Base-by-base conservation (phyloP, 768 basidiomycete species). In the Naganishia kalamii region DNA sequence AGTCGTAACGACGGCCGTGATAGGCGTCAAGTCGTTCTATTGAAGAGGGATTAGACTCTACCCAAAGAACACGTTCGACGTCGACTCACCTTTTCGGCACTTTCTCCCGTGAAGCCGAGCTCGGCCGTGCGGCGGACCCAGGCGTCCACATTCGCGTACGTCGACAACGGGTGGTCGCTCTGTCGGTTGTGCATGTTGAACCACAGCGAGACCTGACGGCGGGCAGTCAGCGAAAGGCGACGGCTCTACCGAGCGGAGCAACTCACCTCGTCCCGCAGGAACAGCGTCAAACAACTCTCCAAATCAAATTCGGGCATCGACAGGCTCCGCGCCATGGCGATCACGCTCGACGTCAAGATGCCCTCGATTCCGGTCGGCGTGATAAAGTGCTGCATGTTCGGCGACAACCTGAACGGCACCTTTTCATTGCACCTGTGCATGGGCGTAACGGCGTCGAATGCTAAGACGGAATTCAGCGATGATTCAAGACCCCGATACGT, bases 361-460 rank as follows among this genome's bases (percentile, higher is more conserved):
- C 94, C 96, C 76, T 99, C 96, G 0, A 87, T 89, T 44, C 89
- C 87, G 61, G 90, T 84, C 1, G 89, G 88, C 1, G 90, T 91
- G 40, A 98, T 79, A 81, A 99, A 93, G 68, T 84, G 83, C 78
- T 99, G 96, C 81, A 99, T 85, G 78, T 96, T 97, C 3, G 92
- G 92, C 4, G 96, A 98, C 69, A 94, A 85, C 40, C 96, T 87
- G 88, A 99, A 99, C 0, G 96, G 96, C 4, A 97, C 92, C 2
- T 86, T 82, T 71, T 99, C 96, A 69, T 81, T 86, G 19, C 89
- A 88, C 15, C 84, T 83, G 73, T 91, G 88, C 46, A 88, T 77
- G 1, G 85, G 75, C 60, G 82, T 87, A 65, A 69, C 68, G 25
- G 65, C 63, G 19, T 73, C 73, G 63, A 76, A 75, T n/a, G 72